Conservation (phyloP, 352 stramenopile species). For the Phytopythium helicoides region DNA sequence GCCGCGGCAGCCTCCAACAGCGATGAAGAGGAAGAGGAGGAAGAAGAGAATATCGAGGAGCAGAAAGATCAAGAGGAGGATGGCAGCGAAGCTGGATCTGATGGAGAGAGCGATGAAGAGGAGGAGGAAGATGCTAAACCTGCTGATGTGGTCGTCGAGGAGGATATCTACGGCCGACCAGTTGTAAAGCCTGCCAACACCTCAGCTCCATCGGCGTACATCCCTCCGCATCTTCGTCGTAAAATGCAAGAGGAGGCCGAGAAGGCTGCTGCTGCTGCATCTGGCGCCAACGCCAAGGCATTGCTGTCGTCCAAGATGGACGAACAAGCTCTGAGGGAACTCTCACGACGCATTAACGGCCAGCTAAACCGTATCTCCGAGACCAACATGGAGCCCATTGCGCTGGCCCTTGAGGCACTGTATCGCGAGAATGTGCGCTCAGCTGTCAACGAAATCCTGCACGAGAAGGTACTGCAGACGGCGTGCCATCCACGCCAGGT, state of each 20-base stretch:
- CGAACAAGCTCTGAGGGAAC: slow-evolving; percentile 62
- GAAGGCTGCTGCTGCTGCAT: slow-evolving; percentile 27
- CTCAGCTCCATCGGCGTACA: slow-evolving; percentile 59
- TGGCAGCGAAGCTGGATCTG: slow-evolving; percentile 11
- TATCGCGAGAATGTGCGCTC: slow-evolving; percentile 68
- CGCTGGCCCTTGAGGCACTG: slow-evolving; percentile 78
- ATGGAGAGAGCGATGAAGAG: slow-evolving; percentile 11
- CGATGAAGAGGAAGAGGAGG: slow-evolving; percentile 16
- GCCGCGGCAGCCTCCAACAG: slow-evolving; percentile 6
- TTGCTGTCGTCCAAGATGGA: slow-evolving; percentile 56
- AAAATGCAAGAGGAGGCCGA: slow-evolving; percentile 50
- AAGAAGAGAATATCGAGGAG: slow-evolving; percentile 21
- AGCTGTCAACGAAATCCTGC: slow-evolving; percentile 69
- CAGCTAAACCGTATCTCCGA: slow-evolving; percentile 91
- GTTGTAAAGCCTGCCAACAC: slow-evolving; percentile 48
- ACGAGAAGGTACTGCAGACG: slow-evolving; percentile 69
- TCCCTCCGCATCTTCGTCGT: slow-evolving; percentile 85
- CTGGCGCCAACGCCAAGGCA: slow-evolving; percentile 15
- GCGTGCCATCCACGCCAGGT: slow-evolving; percentile 64
- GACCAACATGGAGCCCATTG: slow-evolving; percentile 88
- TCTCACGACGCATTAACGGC: slow-evolving; percentile 80
- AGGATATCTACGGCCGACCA: slow-evolving; percentile 84
- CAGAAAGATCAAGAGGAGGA: slow-evolving; percentile 13
- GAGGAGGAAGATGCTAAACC: slow-evolving; percentile 24
- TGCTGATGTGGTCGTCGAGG: slow-evolving; percentile 31